phyloP scores from a whole-genome alignment of 495 filamentous ascomycete species.

The Bacidia gigantensis region DNA sequence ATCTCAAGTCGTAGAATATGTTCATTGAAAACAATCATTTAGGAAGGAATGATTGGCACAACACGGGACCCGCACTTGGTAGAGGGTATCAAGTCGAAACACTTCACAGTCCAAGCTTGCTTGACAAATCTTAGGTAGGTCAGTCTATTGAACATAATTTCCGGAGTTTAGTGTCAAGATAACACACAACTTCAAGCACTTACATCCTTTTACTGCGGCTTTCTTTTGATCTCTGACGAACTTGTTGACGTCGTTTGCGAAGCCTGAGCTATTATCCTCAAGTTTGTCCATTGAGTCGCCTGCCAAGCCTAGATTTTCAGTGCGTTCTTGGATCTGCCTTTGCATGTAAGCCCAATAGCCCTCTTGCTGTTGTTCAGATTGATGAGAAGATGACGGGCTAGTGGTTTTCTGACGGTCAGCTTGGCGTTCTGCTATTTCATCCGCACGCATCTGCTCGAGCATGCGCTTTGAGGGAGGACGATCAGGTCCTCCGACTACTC shows the following conservation, averaged over 20 bases:
- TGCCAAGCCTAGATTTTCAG: slow-evolving; percentile 68
- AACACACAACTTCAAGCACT: slow-evolving; percentile 12
- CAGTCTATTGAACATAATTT: slow-evolving; percentile 10
- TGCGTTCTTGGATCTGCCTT: slow-evolving; percentile 74
- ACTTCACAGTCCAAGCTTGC: slow-evolving; percentile 19
- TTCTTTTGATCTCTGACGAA: slow-evolving; percentile 76
- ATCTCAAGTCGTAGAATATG: too few relatives aligned
- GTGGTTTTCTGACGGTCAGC: slow-evolving; percentile 26
- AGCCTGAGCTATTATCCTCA: slow-evolving; percentile 64
- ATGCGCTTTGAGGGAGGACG: slow-evolving; percentile 71
- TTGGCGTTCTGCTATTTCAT: slow-evolving; percentile 42
- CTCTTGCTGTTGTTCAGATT: slow-evolving; percentile 27
- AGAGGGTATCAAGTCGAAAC: too few relatives aligned
- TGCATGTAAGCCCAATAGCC: slow-evolving; percentile 62
- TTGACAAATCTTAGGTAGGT: too few relatives aligned
- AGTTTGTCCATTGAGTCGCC: slow-evolving; percentile 73
- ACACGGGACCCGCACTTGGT: too few relatives aligned
- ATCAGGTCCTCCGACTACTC: slow-evolving; percentile 67
- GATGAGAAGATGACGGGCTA: slow-evolving; percentile 8
- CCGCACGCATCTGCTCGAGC: slow-evolving; percentile 47
- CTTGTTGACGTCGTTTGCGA: slow-evolving; percentile 76
- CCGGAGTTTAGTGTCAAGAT: not conserved
- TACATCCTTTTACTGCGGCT: slow-evolving; percentile 57
- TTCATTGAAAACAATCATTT: too few relatives aligned
- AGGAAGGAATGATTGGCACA: too few relatives aligned